Evolutionary conservation across 441 rosid species (phyloP), one percentile per base, ranked within the genome.

Genomic region (Pelargonium australe): DNA sequence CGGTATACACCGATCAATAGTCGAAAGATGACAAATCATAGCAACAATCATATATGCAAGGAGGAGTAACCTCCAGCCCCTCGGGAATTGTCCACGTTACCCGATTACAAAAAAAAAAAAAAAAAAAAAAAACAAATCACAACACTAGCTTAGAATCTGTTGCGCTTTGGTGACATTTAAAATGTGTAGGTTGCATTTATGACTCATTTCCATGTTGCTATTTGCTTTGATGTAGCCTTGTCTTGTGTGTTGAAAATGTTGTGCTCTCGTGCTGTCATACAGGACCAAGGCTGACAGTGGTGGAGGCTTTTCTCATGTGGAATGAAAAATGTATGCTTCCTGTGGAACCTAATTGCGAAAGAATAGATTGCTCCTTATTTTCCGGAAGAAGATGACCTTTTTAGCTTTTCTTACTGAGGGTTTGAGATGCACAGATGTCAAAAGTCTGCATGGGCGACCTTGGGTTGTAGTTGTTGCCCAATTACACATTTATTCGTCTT

Each of bases 251-350:
- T 4, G 45, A 40, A 72, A 77, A 47, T 60, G 31, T 64, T 68
- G 5, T 3, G 37, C 5, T 53, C 14, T 14, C 9, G 14, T 68
- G 68, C n/a, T 25, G 9, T 4, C 63, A 51, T 78, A 77, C 81
- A 87, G 98, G 88, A 87, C 95, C 3, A 71, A 74, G 53, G 84
- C 91, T 11, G 89, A 90, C 73, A 79, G 72, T 0, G 85, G 88
- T 58, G 88, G 90, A 13, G 90, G 92, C n/a, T 19, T 77, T 40
- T 85, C 92, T n/a, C 92, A 80, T 37, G 88, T 93, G 76, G 91
- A 83, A 68, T 92, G 85, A 86, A 75, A 80, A 73, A 14, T 17
- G 20, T 17, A 20, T 25, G 62, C 2, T 47, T 53, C 60, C 20
- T 16, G 37, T 31, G 37, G 37, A 31, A 3, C 37, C 37, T 31